Conservation (phyloP, 192 early-diverging fungal genomes). For the Linnemannia zychae region DNA sequence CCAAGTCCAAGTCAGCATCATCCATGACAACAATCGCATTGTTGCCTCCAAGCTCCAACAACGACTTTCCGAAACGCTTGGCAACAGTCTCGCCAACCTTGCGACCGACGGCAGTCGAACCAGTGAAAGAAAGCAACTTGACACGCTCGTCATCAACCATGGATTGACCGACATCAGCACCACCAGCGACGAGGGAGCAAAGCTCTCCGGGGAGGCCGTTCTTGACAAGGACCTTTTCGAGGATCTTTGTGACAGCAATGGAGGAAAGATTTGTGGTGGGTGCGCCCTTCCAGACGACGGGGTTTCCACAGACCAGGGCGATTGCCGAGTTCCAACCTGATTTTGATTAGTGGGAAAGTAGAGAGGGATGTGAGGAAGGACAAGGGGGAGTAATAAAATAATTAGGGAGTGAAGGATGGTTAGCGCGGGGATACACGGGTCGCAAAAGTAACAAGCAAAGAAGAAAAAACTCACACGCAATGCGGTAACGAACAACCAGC, state of each 20-base stretch:
- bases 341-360: background rate
- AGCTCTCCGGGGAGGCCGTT: conserved; percentile 88
- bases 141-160: conserved; percentile 79
- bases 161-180: conserved; percentile 85
- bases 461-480: background rate
- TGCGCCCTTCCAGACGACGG: conserved; percentile 92
- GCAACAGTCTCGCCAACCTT: conserved; percentile 87
- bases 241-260: conserved; percentile 91
- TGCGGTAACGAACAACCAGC: background rate
- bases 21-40: conserved; percentile 94
- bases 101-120: conserved; percentile 83
- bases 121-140: conserved; percentile 91
- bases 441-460: background rate
- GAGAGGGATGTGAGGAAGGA: background rate
- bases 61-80: conserved; percentile 86
- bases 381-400: background rate
- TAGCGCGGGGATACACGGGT: background rate
- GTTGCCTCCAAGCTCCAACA: conserved; percentile 96
- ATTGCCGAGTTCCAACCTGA: conserved; percentile 97
- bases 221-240: conserved; percentile 83
- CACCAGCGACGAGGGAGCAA: conserved; percentile 87
- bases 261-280: conserved; percentile 83
- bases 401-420: background rate
- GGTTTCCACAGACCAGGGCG: conserved; percentile 90
- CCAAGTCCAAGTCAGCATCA: conserved; percentile 93